Percentiles rank a stretch among this genome's conserved stretches.
Conservation (phyloP, 495 filamentous ascomycete genomes). For the Trichoderma asperelloides region DNA sequence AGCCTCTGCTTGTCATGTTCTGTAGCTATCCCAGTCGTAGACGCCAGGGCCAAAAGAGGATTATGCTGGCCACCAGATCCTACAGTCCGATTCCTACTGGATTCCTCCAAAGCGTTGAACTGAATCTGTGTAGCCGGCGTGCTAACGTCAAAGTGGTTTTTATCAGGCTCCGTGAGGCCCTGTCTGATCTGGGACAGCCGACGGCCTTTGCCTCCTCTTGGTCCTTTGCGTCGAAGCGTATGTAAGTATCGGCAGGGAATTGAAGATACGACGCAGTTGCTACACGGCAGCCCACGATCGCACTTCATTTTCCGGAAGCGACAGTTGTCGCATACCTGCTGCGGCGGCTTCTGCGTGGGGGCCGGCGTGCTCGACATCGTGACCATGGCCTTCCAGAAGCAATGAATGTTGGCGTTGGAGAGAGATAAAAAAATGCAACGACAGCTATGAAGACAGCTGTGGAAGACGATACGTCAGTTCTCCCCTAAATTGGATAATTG, state of each 20-base stretch:
- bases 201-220: neutral
- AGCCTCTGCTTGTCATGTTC: conserved; percentile 1
- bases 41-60: neutral
- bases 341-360: neutral
- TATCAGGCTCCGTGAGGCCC: neutral
- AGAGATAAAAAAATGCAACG: neutral
- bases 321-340: conserved; percentile 2
- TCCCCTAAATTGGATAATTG: neutral
- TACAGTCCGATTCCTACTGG: neutral
- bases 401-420: neutral
- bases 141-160: conserved; percentile 2
- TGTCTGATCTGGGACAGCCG: neutral
- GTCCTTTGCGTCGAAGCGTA: conserved; percentile 1
- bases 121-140: neutral
- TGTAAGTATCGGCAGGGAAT: neutral
- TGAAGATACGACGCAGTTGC: conserved; percentile 4
- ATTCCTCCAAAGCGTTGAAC: neutral
- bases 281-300: neutral
- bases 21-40: neutral
- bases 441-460: neutral
- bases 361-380: neutral
- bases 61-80: neutral
- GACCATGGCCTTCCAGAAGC: neutral
- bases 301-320: conserved; percentile 3
- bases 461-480: neutral